Evolutionary conservation across 805 yeast genomes (phyloP).

Genomic region (Teunomyces funiuensis): DNA sequence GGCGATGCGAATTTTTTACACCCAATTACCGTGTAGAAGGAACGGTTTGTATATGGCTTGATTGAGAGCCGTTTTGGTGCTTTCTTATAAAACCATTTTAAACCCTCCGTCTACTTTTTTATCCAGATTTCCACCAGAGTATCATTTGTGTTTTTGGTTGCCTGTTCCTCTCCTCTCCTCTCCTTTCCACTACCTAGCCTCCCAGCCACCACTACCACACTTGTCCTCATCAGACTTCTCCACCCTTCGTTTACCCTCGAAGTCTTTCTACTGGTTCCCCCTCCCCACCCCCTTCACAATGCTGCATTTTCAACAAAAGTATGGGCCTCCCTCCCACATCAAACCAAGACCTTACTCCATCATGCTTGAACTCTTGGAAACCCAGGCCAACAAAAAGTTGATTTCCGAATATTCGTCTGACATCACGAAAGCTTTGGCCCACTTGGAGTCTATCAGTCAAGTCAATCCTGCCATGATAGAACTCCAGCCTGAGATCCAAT

Average conservation of each 20-base stretch:
- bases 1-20: conserved; percentile 4
- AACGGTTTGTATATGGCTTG: conserved; percentile 4
- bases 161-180: conserved; percentile 1
- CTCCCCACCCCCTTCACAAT: conserved; percentile 1
- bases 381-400: conserved; percentile 43
- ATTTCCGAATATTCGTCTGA: conserved; percentile 44
- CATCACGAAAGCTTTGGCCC: conserved; percentile 37
- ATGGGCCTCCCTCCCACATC: conserved; percentile 30
- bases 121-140: conserved; percentile 1
- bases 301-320: conserved; percentile 8
- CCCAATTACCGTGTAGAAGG: conserved; percentile 5
- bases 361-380: conserved; percentile 48
- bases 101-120: conserved; percentile 2
- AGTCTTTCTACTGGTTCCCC: not conserved
- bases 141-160: conserved; percentile 1
- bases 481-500: conserved; percentile 46
- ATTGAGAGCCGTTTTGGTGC: conserved; percentile 5
- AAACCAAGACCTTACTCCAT: conserved; percentile 39
- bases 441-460: conserved; percentile 39
- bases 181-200: not conserved
- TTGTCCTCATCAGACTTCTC: not conserved
- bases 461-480: conserved; percentile 54
- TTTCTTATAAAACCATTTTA: conserved; percentile 10
- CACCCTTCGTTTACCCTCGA: not conserved
- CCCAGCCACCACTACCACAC: no score